These are phyloP conservation scores for Fusarium nanum DNA, from an alignment of 2,329 filamentous ascomycete species.

Conservation along the genomic window DNA sequence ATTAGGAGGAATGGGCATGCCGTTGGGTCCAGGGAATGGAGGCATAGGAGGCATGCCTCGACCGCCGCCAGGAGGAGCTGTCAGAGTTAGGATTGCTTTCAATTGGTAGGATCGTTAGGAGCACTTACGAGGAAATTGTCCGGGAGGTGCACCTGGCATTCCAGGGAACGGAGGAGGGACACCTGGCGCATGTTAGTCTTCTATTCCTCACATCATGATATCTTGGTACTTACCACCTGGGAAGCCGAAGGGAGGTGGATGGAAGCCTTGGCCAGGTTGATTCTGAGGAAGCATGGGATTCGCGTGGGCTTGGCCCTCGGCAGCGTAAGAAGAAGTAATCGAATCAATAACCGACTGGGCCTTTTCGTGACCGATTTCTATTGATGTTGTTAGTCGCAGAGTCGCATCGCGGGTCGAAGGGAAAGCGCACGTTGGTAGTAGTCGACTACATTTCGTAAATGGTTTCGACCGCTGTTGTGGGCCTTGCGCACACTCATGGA, in stretches of 20 bases:
- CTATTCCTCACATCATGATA: slow-evolving; percentile 38
- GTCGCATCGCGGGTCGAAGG: neutral
- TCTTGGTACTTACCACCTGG: slow-evolving; percentile 61
- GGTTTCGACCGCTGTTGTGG: slow-evolving; percentile 96
- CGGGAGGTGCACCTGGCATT: slow-evolving; percentile 58
- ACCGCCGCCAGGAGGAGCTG: slow-evolving; percentile 63
- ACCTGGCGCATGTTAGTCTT: slow-evolving; percentile 53
- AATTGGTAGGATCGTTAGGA: neutral
- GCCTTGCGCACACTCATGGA: slow-evolving; percentile 99
- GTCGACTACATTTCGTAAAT: slow-evolving; percentile 95
- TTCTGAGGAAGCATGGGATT: slow-evolving; percentile 85
- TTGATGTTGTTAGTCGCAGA: slow-evolving; percentile 23
- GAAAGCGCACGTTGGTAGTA: slow-evolving; percentile 87
- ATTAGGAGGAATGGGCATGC: slow-evolving; percentile 58
- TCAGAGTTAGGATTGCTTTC: slow-evolving; percentile 21
- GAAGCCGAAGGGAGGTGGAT: slow-evolving; percentile 71
- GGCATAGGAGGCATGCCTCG: slow-evolving; percentile 61
- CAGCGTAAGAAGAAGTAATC: slow-evolving; percentile 95
- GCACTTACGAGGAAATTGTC: slow-evolving; percentile 64
- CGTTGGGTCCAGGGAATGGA: slow-evolving; percentile 58
- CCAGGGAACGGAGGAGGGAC: slow-evolving; percentile 70
- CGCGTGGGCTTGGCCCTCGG: slow-evolving; percentile 86
- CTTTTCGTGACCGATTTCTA: slow-evolving; percentile 98
- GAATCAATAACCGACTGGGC: slow-evolving; percentile 98
- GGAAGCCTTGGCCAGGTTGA: slow-evolving; percentile 66